These are phyloP conservation scores for Capsicum baccatum DNA, from an alignment of 257 asterid species.

Conservation along the genomic window DNA sequence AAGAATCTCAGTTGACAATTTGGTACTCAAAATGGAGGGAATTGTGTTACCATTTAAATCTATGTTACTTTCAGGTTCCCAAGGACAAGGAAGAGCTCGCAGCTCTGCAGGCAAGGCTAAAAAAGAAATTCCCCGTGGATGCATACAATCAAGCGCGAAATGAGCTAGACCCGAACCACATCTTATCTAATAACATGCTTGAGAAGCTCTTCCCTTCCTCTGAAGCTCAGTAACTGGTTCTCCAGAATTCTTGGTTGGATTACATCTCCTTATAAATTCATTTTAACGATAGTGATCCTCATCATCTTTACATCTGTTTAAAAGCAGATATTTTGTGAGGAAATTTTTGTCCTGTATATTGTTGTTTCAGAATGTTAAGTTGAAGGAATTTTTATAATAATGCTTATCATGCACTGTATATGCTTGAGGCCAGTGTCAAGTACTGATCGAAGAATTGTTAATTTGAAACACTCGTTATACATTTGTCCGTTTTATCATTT, in stretches of 20 bases:
- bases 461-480: not conserved
- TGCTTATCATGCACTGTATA: not conserved
- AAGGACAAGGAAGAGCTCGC: constrained; percentile 89
- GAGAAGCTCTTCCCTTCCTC: constrained; percentile 74
- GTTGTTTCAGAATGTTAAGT: not conserved
- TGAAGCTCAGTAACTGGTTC: constrained; percentile 41
- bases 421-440: not conserved
- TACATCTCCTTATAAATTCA: not conserved
- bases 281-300: not conserved
- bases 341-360: constrained; percentile 22
- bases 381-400: constrained; percentile 23
- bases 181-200: constrained; percentile 75
- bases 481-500: not conserved
- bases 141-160: constrained; percentile 76
- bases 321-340: not conserved
- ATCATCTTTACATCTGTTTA: not conserved
- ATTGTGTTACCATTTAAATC: constrained; percentile 11
- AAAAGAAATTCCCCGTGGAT: constrained; percentile 83
- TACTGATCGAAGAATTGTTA: not conserved
- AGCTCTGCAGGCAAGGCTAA: constrained; percentile 72
- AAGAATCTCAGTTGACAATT: not conserved
- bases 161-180: constrained; percentile 80
- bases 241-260: constrained; percentile 29
- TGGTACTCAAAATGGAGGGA: not conserved
- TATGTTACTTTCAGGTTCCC: constrained; percentile 57